Evolutionary conservation across 108 stramenopile species (phyloP).

Genomic region (Nitzschia sp.): DNA sequence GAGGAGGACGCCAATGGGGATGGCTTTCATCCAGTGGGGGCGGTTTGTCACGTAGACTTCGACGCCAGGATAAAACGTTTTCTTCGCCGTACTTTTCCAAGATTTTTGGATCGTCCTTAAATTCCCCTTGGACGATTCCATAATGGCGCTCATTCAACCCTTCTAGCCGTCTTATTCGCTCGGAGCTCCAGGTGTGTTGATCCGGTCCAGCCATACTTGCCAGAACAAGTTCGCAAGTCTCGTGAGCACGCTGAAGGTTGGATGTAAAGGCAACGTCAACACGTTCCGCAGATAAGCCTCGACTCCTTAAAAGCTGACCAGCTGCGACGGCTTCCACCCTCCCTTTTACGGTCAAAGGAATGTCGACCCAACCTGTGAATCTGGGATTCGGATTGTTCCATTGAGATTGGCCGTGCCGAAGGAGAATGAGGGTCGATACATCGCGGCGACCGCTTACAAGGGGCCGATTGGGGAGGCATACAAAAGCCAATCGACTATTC

Average conservation of each 20-base stretch:
- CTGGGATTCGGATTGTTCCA: constrained; percentile 85
- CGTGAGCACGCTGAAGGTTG: constrained; percentile 67
- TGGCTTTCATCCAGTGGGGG: constrained; percentile 28
- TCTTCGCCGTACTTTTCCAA: constrained; percentile 71
- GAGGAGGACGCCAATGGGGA: constrained; percentile 54
- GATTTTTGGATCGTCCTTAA: constrained; percentile 71
- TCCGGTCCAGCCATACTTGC: constrained; percentile 59
- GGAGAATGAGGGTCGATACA: constrained; percentile 56
- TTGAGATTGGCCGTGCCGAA: constrained; percentile 84
- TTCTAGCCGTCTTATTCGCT: constrained; percentile 50
- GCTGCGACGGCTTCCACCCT: constrained; percentile 79
- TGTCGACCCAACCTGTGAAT: constrained; percentile 93
- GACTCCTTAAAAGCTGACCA: constrained; percentile 52
- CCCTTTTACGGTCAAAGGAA: constrained; percentile 82
- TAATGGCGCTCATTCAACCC: constrained; percentile 91
- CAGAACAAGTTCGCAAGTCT: constrained; percentile 64
- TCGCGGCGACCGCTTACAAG: constrained; percentile 1
- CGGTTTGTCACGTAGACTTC: constrained; percentile 53
- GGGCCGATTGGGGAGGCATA: too few species aligned
- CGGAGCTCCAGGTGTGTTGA: constrained; percentile 40
- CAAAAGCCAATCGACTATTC: too few species aligned
- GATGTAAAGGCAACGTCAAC: constrained; percentile 76
- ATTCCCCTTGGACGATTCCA: constrained; percentile 78
- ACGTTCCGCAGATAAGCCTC: constrained; percentile 49
- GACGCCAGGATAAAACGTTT: constrained; percentile 64